These are phyloP conservation scores for Serendipita sp. DNA, from an alignment of 768 basidiomycete species.

Conservation along the genomic window DNA sequence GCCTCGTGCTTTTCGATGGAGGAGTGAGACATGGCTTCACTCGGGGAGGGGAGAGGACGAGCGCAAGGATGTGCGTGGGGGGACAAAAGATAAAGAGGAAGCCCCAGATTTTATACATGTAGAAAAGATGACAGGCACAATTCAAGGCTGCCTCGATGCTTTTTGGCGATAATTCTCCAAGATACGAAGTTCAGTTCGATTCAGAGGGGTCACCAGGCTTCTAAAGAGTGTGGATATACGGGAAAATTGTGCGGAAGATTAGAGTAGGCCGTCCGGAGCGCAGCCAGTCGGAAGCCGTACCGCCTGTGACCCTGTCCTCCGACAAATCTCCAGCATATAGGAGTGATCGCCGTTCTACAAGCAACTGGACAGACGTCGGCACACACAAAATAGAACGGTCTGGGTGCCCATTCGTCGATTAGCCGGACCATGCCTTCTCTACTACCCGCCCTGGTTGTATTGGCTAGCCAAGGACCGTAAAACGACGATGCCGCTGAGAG, in stretches of 20 bases:
- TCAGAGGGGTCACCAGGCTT: not conserved
- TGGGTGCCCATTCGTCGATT: too few relatives aligned
- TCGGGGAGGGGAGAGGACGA: not conserved
- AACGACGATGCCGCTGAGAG: too few relatives aligned
- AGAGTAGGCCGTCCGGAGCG: too few relatives aligned
- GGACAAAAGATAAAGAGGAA: not conserved
- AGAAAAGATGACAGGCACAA: not conserved
- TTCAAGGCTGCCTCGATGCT: not conserved
- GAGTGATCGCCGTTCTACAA: too few relatives aligned
- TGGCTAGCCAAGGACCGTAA: too few relatives aligned
- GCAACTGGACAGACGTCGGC: too few relatives aligned
- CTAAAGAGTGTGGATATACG: not conserved
- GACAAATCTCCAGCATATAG: too few relatives aligned
- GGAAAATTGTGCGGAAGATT: not conserved
- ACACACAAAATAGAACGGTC: too few relatives aligned
- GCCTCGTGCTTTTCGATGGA: constrained; percentile 3
- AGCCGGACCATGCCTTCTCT: too few relatives aligned
- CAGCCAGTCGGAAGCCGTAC: too few relatives aligned
- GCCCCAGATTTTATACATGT: not conserved
- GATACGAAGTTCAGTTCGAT: not conserved
- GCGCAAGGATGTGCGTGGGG: not conserved
- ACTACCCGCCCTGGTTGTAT: too few relatives aligned
- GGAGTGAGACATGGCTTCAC: not conserved
- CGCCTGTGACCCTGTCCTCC: too few relatives aligned
- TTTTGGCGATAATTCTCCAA: not conserved